Evolutionary conservation across 176 grass and related monocot genomes (phyloP).

Genomic region (Guadua angustifolia): DNA sequence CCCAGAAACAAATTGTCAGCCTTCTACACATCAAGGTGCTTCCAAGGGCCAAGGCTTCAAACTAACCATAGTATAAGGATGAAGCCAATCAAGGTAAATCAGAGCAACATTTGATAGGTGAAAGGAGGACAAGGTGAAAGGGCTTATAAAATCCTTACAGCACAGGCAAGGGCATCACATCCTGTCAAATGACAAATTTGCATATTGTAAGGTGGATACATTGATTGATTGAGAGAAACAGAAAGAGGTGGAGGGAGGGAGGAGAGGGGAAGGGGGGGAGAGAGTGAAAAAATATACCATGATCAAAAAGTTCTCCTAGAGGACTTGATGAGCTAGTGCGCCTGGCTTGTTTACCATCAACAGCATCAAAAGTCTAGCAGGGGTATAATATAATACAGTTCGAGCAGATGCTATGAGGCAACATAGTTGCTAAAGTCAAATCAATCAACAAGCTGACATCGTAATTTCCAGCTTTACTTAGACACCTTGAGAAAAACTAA

Average conservation of each 20-base stretch:
- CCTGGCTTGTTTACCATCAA: slow-evolving; percentile 99
- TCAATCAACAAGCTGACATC: slow-evolving; percentile 7
- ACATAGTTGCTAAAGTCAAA: slow-evolving; percentile 33
- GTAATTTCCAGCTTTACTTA: not conserved
- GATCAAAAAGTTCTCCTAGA: slow-evolving; percentile 99
- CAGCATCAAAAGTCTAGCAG: slow-evolving; percentile 96
- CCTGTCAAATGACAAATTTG: slow-evolving; percentile 61
- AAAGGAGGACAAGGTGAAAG: slow-evolving; percentile 33
- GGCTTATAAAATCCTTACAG: slow-evolving; percentile 70
- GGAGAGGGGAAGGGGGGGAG: not conserved
- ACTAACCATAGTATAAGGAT: slow-evolving; percentile 52
- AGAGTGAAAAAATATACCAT: slow-evolving; percentile 54
- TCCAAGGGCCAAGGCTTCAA: slow-evolving; percentile 95
- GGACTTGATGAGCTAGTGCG: slow-evolving; percentile 98
- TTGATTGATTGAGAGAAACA: not conserved
- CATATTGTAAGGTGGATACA: slow-evolving; percentile 14
- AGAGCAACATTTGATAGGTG: slow-evolving; percentile 22
- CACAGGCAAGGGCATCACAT: slow-evolving; percentile 98
- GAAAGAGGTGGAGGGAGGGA: not conserved
- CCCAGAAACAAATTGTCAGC: slow-evolving; percentile 78
- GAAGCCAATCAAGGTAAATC: slow-evolving; percentile 27
- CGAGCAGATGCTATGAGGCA: slow-evolving; percentile 18
- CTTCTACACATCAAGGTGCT: slow-evolving; percentile 92
- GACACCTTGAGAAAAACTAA: not conserved
- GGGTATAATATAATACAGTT: slow-evolving; percentile 38